These are phyloP conservation scores for Scleroderma bovista DNA, from an alignment of 768 basidiomycete genomes.

Conservation along the genomic window DNA sequence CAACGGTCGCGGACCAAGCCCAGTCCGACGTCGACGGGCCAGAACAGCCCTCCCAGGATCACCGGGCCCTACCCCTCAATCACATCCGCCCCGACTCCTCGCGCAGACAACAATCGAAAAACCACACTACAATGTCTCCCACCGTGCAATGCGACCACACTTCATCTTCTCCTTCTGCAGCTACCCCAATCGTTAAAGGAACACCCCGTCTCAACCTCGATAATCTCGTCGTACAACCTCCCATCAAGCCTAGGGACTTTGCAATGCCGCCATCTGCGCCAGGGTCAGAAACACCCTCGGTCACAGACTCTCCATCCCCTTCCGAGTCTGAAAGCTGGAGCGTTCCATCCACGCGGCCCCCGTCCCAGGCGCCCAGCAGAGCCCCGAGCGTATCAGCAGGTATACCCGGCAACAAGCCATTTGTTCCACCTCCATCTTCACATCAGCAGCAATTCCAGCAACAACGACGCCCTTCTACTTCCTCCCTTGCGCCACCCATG, in stretches of 20 bases:
- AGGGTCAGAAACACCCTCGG: too few species aligned
- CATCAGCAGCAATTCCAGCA: slow-evolving; percentile 1
- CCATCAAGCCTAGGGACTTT: too few species aligned
- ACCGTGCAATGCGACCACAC: slow-evolving; percentile 9
- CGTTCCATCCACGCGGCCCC: too few species aligned
- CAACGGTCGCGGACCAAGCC: slow-evolving; percentile 38
- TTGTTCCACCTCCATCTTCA: slow-evolving; percentile 30
- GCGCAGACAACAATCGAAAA: background rate
- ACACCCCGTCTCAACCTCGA: slow-evolving; percentile 9
- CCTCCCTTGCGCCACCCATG: too few species aligned
- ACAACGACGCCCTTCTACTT: too few species aligned
- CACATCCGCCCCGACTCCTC: too few species aligned
- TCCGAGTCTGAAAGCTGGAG: too few species aligned
- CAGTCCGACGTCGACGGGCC: slow-evolving; percentile 51
- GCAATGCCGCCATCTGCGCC: slow-evolving; percentile 30
- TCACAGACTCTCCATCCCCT: too few species aligned
- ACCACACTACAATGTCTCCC: slow-evolving; percentile 9
- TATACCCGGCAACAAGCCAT: too few species aligned
- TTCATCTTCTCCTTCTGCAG: slow-evolving; percentile 4
- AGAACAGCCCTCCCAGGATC: slow-evolving; percentile 25
- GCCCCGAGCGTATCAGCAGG: too few species aligned
- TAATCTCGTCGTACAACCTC: slow-evolving; percentile 8
- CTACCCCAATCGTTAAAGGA: background rate
- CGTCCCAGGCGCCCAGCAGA: too few species aligned
- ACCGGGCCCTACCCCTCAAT: too few species aligned